phyloP scores from a whole-genome alignment of 2,329 filamentous ascomycete species.

The Aureobasidium sp. region DNA sequence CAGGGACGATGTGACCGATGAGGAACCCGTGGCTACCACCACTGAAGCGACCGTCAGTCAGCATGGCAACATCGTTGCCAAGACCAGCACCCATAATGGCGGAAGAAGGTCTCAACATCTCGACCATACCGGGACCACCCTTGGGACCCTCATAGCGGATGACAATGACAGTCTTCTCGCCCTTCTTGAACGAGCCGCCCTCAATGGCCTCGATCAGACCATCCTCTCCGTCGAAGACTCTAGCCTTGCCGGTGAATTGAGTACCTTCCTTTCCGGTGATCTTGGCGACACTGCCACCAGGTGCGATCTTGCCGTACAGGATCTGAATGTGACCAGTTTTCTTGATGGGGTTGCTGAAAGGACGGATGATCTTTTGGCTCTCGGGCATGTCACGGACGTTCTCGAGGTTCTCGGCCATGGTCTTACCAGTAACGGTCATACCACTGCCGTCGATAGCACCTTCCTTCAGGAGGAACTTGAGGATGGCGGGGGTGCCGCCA shows the following conservation, averaged over 20 bases:
- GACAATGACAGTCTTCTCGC: constrained; percentile 69
- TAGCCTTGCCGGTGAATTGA: constrained; percentile 60
- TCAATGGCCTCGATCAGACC: constrained; percentile 62
- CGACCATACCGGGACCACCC: constrained; percentile 92
- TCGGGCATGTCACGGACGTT: constrained; percentile 57
- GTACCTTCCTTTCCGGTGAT: constrained; percentile 71
- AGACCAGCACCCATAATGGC: constrained; percentile 90
- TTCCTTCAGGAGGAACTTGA: constrained; percentile 45
- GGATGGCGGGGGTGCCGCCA: constrained; percentile 43
- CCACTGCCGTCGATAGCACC: constrained; percentile 42
- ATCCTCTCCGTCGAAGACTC: constrained; percentile 64
- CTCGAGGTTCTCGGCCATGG: constrained; percentile 44
- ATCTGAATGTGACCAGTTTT: constrained; percentile 66
- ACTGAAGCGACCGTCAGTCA: constrained; percentile 86
- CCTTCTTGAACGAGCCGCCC: constrained; percentile 62
- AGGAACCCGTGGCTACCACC: constrained; percentile 90
- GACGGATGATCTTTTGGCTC: constrained; percentile 64
- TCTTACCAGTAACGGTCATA: constrained; percentile 46
- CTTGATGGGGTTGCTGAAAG: constrained; percentile 64
- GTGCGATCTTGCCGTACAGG: constrained; percentile 60
- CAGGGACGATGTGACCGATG: constrained; percentile 85
- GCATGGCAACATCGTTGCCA: constrained; percentile 67
- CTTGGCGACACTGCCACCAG: constrained; percentile 65
- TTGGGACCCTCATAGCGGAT: constrained; percentile 79
- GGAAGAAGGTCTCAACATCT: constrained; percentile 80